Evolutionary conservation across 225 moss, liverwort and hornwort genomes (phyloP).

Genomic region (Straminergon stramineum): DNA sequence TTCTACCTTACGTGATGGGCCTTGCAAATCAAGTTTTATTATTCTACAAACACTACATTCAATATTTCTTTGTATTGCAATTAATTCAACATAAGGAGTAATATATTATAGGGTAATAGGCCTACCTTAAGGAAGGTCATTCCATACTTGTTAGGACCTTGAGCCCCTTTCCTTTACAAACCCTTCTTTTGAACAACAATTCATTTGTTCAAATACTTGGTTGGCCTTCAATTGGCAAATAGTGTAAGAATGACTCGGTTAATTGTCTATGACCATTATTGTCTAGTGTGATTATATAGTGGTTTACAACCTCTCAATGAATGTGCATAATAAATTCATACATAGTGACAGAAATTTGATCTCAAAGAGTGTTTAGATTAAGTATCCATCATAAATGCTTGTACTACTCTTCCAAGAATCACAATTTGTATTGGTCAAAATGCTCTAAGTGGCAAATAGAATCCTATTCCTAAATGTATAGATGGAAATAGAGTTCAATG

Average conservation of each 20-base stretch:
- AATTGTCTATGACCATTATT: not conserved
- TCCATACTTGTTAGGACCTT: not conserved
- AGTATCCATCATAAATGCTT: fast-evolving
- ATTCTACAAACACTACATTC: fast-evolving
- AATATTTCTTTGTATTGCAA: too few relatives aligned
- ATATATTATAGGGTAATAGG: not conserved
- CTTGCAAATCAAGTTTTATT: not conserved
- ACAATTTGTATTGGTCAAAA: not conserved
- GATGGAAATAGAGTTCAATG: fast-evolving
- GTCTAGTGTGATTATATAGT: not conserved
- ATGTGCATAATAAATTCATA: not conserved
- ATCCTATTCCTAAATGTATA: too few relatives aligned
- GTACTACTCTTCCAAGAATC: not conserved
- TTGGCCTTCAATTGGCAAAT: not conserved
- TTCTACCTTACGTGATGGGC: not conserved
- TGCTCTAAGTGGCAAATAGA: not conserved
- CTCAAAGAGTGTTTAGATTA: not conserved
- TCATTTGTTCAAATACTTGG: not conserved
- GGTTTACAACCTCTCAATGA: not conserved
- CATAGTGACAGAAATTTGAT: not conserved
- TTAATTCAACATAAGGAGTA: too few relatives aligned
- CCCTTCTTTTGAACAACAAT: not conserved
- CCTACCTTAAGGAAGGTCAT: not conserved
- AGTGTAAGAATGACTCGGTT: not conserved
- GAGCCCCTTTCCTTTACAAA: not conserved